Conservation (phyloP, 179 eudicot species). For the Corrigiola litoralis region DNA sequence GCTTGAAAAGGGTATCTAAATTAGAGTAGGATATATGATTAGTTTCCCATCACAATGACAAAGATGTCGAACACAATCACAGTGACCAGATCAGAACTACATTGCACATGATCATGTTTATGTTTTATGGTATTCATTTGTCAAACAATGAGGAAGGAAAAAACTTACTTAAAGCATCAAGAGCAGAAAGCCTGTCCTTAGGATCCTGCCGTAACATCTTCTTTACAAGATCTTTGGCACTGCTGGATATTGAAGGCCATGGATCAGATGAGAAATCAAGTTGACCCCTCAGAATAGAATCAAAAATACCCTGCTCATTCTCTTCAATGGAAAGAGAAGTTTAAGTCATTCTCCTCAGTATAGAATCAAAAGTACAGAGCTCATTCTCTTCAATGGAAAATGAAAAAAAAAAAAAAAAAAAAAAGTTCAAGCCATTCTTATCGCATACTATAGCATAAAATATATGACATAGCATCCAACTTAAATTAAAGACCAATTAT, state of each 20-base stretch:
- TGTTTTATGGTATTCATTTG: not conserved
- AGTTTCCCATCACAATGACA: no score
- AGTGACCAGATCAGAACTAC: no score
- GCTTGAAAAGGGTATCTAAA: not conserved
- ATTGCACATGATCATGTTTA: not conserved
- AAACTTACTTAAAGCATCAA: constrained; percentile 77
- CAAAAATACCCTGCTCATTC: constrained; percentile 90
- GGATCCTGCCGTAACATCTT: constrained; percentile 87
- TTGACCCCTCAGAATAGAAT: constrained; percentile 69
- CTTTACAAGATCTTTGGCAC: constrained; percentile 93
- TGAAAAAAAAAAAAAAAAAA: no score
- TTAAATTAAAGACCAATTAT: no score
- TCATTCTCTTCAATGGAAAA: constrained; percentile 57
- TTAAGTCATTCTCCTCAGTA: constrained; percentile 9
- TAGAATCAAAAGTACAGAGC: constrained; percentile 17
- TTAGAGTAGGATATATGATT: not conserved
- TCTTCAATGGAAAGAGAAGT: constrained; percentile 35
- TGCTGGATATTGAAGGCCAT: constrained; percentile 92
- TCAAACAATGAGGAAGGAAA: not conserved
- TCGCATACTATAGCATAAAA: not conserved
- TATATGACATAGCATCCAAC: not conserved
- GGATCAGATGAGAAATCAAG: constrained; percentile 87
- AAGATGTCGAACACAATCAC: not conserved
- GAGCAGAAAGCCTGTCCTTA: constrained; percentile 79
- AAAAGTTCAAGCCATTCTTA: constrained; percentile 8